Evolutionary conservation across 139 green algal species (phyloP).

Genomic region (Edaphochlamys debaryana): DNA sequence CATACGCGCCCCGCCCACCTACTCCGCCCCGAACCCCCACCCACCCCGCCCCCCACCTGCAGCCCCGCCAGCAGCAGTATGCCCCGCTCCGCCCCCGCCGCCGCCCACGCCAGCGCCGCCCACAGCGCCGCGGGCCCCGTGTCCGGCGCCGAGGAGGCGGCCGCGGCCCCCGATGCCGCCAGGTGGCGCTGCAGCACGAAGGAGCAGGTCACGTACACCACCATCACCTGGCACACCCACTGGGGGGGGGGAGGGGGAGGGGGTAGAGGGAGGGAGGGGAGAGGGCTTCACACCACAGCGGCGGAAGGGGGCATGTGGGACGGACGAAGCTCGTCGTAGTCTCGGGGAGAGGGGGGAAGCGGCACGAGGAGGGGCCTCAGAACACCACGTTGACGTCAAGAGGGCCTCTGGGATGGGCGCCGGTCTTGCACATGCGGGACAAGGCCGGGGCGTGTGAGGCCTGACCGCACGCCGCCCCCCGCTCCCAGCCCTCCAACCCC

Average conservation of each 20-base stretch:
- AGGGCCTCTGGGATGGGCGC: no score
- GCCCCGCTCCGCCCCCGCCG: neutral
- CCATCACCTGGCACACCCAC: conserved; percentile 24
- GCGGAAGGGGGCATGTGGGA: no score
- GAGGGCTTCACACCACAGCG: neutral
- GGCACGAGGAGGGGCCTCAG: no score
- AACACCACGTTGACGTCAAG: no score
- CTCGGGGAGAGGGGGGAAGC: no score
- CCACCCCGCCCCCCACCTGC: conserved; percentile 11
- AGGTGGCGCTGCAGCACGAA: conserved; percentile 37
- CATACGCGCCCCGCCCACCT: no score
- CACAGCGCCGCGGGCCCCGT: neutral
- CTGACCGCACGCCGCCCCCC: no score
- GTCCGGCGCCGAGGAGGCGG: neutral
- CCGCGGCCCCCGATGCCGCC: neutral
- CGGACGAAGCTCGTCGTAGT: no score
- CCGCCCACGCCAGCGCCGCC: neutral
- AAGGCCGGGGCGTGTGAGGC: no score
- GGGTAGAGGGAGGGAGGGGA: neutral
- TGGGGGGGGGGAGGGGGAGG: neutral
- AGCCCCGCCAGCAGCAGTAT: conserved; percentile 29
- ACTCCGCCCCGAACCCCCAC: neutral
- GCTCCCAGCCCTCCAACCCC: no score
- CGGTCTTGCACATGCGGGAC: no score
- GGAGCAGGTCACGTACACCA: conserved; percentile 1